Evolutionary conservation across 257 asterid species (phyloP).

Genomic region (Cynanchum wilfordii): DNA sequence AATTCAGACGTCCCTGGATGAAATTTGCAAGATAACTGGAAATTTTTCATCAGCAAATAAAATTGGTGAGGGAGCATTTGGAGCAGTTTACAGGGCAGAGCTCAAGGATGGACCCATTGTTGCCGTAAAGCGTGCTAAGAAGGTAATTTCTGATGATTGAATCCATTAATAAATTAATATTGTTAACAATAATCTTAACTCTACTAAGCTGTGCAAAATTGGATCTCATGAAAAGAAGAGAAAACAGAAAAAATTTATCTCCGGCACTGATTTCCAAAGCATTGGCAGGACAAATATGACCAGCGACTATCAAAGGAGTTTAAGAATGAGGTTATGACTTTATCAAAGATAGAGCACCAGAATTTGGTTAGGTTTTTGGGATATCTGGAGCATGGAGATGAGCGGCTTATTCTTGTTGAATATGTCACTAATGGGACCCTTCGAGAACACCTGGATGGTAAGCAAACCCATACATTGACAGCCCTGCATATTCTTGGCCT

Average conservation of each 20-base stretch:
- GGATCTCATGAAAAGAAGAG: neutral
- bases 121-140: slow-evolving; percentile 64
- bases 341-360: slow-evolving; percentile 61
- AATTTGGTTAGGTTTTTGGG: slow-evolving; percentile 59
- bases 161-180: neutral
- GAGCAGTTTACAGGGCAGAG: slow-evolving; percentile 48
- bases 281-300: slow-evolving; percentile 40
- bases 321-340: slow-evolving; percentile 52
- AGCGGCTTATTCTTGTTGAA: slow-evolving; percentile 49
- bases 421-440: slow-evolving; percentile 66
- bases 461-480: slow-evolving; percentile 9
- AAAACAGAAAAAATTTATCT: neutral
- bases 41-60: slow-evolving; percentile 47
- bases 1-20: slow-evolving; percentile 31
- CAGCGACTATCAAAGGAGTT: slow-evolving; percentile 37
- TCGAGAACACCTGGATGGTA: slow-evolving; percentile 74
- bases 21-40: slow-evolving; percentile 42
- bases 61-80: slow-evolving; percentile 60
- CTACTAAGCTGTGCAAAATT: neutral
- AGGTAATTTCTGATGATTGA: slow-evolving; percentile 20
- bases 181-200: neutral
- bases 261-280: no score
- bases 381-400: slow-evolving; percentile 50
- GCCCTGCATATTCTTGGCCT: neutral
- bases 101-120: slow-evolving; percentile 41